Conservation (phyloP, 1,139 yeast species). For the Kodamaea alishanica region DNA sequence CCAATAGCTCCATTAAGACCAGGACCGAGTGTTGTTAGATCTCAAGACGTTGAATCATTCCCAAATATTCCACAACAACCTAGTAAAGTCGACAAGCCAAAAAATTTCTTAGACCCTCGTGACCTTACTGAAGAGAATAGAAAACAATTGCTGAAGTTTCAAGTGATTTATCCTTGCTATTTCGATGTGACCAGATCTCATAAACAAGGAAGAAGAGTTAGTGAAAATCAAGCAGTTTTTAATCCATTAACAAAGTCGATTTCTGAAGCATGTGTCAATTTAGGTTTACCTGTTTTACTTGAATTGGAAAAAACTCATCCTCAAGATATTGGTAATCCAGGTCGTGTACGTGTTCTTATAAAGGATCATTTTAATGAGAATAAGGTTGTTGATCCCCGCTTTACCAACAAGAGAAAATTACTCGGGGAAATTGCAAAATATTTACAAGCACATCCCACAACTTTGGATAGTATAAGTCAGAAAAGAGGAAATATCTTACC, state of each 20-base stretch:
- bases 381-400: constrained; percentile 32
- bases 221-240: constrained; percentile 60
- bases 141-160: constrained; percentile 63
- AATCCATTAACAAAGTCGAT: constrained; percentile 86
- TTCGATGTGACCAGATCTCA: constrained; percentile 78
- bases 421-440: constrained; percentile 60
- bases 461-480: constrained; percentile 55
- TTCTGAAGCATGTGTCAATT: constrained; percentile 56
- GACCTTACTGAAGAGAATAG: constrained; percentile 47
- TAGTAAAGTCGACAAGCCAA: constrained; percentile 11
- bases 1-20: constrained; percentile 67
- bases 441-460: constrained; percentile 67
- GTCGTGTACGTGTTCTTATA: constrained; percentile 75
- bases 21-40: constrained; percentile 55
- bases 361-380: constrained; percentile 45
- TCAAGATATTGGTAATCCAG: constrained; percentile 96
- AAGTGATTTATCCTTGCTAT: constrained; percentile 84
- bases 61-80: constrained; percentile 18
- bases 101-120: constrained; percentile 36
- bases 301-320: constrained; percentile 90
- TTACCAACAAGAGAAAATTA: constrained; percentile 63
- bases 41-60: constrained; percentile 49
- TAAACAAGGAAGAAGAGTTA: constrained; percentile 80
- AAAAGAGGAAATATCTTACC: constrained; percentile 55
- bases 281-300: constrained; percentile 52